phyloP scores from a whole-genome alignment of 306 rosid species.

The Leucaena leucocephala region DNA sequence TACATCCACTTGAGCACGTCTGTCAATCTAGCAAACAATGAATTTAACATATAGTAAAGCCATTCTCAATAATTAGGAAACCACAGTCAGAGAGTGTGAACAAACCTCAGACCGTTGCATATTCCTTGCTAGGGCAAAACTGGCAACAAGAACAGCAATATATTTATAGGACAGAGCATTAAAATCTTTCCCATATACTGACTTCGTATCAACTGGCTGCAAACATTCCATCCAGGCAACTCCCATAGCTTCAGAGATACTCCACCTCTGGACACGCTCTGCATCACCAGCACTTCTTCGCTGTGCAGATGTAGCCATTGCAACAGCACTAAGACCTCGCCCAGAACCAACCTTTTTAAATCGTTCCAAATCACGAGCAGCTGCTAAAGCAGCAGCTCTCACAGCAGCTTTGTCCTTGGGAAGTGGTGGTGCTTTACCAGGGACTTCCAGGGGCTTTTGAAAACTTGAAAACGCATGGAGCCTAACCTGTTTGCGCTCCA shows the following conservation, averaged over 20 bases:
- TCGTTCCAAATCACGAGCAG: slow-evolving; percentile 93
- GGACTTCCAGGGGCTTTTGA: slow-evolving; percentile 72
- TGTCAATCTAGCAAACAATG: slow-evolving; percentile 74
- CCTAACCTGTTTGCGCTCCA: slow-evolving; percentile 78
- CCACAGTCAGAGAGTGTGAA: slow-evolving; percentile 25
- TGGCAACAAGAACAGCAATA: slow-evolving; percentile 94
- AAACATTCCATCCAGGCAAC: slow-evolving; percentile 99
- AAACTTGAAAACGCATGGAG: slow-evolving; percentile 94
- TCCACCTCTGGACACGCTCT: slow-evolving; percentile 95
- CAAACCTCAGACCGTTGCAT: slow-evolving; percentile 97
- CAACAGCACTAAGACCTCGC: slow-evolving; percentile 97
- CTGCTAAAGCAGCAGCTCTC: slow-evolving; percentile 95
- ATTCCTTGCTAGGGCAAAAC: slow-evolving; percentile 94
- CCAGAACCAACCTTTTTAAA: slow-evolving; percentile 92
- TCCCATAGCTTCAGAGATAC: slow-evolving; percentile 90
- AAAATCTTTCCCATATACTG: slow-evolving; percentile 92
- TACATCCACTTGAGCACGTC: slow-evolving; percentile 74
- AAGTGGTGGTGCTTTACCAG: slow-evolving; percentile 63
- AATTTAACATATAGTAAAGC: slow-evolving; percentile 33
- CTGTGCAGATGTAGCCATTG: slow-evolving; percentile 99
- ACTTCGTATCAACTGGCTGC: slow-evolving; percentile 93
- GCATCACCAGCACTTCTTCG: slow-evolving; percentile 79
- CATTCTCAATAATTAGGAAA: slow-evolving; percentile 37
- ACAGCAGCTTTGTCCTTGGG: slow-evolving; percentile 93
- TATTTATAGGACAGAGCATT: slow-evolving; percentile 87